Percentiles rank a stretch among this genome's conserved stretches.
These are phyloP conservation scores for Clavispora phyllophila DNA, from an alignment of 805 yeast genomes.

Conservation along the genomic window DNA sequence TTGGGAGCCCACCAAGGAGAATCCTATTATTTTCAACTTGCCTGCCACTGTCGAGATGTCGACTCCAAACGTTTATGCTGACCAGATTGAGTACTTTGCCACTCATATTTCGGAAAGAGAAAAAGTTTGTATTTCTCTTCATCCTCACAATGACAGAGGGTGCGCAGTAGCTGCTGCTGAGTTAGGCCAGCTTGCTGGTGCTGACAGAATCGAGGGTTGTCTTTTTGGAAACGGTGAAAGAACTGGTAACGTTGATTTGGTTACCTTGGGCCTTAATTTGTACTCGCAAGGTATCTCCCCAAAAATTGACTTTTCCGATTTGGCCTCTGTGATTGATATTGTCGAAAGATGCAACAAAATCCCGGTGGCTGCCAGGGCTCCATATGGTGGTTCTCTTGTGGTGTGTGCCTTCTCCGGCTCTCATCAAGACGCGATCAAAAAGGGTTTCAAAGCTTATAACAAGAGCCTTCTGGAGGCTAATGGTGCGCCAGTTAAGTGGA, in stretches of 20 bases:
- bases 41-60: slow-evolving; percentile 85
- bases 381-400: slow-evolving; percentile 78
- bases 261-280: slow-evolving; percentile 69
- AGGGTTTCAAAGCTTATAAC: slow-evolving; percentile 58
- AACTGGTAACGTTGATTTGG: slow-evolving; percentile 81
- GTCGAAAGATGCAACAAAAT: slow-evolving; percentile 79
- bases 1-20: slow-evolving; percentile 63
- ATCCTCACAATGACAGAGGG: slow-evolving; percentile 82
- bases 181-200: slow-evolving; percentile 77
- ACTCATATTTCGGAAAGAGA: slow-evolving; percentile 61
- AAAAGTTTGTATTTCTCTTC: slow-evolving; percentile 68
- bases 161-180: slow-evolving; percentile 89
- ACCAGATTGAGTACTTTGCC: slow-evolving; percentile 72
- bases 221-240: slow-evolving; percentile 84
- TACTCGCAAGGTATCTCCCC: slow-evolving; percentile 78
- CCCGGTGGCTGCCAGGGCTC: slow-evolving; percentile 74
- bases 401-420: slow-evolving; percentile 82
- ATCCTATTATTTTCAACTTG: slow-evolving; percentile 71
- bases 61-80: slow-evolving; percentile 79
- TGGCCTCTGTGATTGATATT: slow-evolving; percentile 59
- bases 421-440: slow-evolving; percentile 87
- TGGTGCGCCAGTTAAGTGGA: slow-evolving; percentile 48
- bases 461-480: slow-evolving; percentile 31
- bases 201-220: slow-evolving; percentile 86
- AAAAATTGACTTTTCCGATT: slow-evolving; percentile 64